Percentiles rank a stretch among this genome's conserved stretches.
Evolutionary conservation across 345 rosid genomes (phyloP).

Genomic region (Arabidopsis suecica): DNA sequence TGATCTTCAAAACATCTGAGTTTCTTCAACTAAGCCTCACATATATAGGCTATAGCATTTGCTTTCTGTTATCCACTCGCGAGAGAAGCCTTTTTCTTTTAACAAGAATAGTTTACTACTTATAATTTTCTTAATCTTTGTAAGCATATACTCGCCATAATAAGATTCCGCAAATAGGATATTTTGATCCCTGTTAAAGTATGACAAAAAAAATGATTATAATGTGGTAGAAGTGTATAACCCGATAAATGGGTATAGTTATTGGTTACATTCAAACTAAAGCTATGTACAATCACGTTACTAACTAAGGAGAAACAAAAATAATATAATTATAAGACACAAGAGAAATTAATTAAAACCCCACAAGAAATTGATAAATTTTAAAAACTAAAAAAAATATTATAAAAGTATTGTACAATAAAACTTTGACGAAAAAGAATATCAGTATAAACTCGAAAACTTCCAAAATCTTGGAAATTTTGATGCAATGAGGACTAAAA

Average conservation of each 20-base stretch:
- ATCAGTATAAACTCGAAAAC: background rate
- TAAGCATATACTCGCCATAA: conserved; percentile 5
- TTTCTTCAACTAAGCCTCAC: background rate
- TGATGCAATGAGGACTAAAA: conserved; percentile 15
- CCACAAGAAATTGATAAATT: background rate
- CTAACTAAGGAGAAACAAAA: background rate
- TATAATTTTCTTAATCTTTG: background rate
- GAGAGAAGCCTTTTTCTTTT: background rate
- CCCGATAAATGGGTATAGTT: conserved; percentile 9
- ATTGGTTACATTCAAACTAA: conserved; percentile 7
- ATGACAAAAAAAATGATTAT: background rate
- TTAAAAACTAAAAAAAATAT: background rate
- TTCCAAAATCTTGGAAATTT: conserved; percentile 20
- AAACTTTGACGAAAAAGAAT: background rate
- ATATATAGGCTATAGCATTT: background rate
- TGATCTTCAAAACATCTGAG: background rate
- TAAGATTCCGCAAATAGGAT: conserved; percentile 13
- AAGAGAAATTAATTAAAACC: background rate
- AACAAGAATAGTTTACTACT: background rate
- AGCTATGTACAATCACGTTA: conserved; percentile 13
- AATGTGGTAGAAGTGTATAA: background rate
- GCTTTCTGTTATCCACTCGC: background rate
- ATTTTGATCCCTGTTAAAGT: background rate
- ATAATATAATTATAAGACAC: background rate
- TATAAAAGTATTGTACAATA: background rate